phyloP scores from a whole-genome alignment of 805 yeast genomes.

The Wickerhamomyces bisporus region DNA sequence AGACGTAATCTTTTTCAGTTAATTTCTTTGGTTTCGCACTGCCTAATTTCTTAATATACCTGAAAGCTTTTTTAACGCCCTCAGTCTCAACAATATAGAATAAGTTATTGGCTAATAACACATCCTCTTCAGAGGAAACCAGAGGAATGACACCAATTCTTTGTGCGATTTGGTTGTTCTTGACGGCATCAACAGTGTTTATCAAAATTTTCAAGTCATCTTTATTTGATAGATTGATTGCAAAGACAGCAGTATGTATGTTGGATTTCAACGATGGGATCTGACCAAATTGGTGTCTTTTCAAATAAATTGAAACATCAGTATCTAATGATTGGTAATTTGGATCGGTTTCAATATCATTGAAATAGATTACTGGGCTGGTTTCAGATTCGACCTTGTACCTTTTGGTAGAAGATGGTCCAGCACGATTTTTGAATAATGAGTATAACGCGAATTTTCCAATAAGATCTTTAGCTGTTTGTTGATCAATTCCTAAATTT shows the following conservation, averaged over 20 bases:
- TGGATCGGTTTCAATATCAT: slow-evolving; percentile 65
- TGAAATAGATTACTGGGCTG: slow-evolving; percentile 56
- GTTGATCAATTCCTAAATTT: slow-evolving; percentile 29
- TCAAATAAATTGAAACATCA: slow-evolving; percentile 43
- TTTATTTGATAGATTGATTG: slow-evolving; percentile 50
- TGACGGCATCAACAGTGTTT: slow-evolving; percentile 42
- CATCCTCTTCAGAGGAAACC: slow-evolving; percentile 16
- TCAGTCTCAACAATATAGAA: slow-evolving; percentile 12
- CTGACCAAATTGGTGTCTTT: slow-evolving; percentile 47
- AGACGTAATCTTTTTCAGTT: slow-evolving; percentile 15
- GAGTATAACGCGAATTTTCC: slow-evolving; percentile 34
- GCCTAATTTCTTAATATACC: slow-evolving; percentile 14
- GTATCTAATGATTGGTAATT: slow-evolving; percentile 43
- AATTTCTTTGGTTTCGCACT: slow-evolving; percentile 8
- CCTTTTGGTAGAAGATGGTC: slow-evolving; percentile 17
- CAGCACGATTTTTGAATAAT: slow-evolving; percentile 12
- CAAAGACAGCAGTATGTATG: slow-evolving; percentile 69
- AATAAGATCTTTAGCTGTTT: slow-evolving; percentile 32
- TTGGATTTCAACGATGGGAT: slow-evolving; percentile 70
- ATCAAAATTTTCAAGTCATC: slow-evolving; percentile 46
- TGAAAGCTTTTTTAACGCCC: slow-evolving; percentile 12
- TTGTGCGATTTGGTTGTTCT: slow-evolving; percentile 63
- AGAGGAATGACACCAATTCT: slow-evolving; percentile 82
- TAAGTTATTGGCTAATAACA: slow-evolving; percentile 13
- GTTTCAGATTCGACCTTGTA: slow-evolving; percentile 26